Base-by-base conservation (phyloP, 495 filamentous ascomycete genomes). In the Xylaria venustula region DNA sequence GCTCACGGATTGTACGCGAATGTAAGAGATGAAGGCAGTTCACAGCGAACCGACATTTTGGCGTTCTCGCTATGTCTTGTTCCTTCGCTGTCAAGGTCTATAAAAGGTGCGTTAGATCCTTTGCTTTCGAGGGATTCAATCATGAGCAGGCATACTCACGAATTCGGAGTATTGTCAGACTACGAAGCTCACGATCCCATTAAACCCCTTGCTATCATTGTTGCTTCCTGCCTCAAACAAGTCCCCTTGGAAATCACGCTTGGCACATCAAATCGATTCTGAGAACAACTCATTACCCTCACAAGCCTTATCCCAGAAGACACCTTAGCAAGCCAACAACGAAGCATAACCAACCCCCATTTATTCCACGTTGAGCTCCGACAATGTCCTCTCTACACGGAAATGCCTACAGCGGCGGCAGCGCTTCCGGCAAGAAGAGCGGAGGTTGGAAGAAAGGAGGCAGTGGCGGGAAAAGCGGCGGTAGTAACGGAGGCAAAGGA, bases 351-450 rank as follows among this genome's bases (percentile, higher is more conserved):
- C n/a, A n/a, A n/a, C n/a, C n/a, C n/a, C n/a, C n/a, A n/a, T 8
- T 15, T 12, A 15, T 19, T 8, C n/a, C 0, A 7, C 32, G 12
- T 56, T 3, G 12, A 12, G n/a, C 12, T 44, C 23, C 14, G 41
- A 34, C 22, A 47, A 59, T 59, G 56, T 48, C n/a, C 5, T 23
- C 34, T 51, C 56, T 22, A 15, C 46, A 59, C n/a, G 56, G 56
- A 11, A 51, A 44, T 19, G 15, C 47, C 40, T 45, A 19, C 2
- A 58, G 44, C 54, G 15, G 42, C 42, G 12, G 54, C 25, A 30
- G 28, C 55, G 40, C 54, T 20, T 37, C 44, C 32, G 14, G 46
- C 36, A 15, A 32, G 19, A 59, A 44, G 25, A 59, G 48, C 20
- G 19, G 17, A 6, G 46, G 56, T 0, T 17, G 46, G 3, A 30